Percentiles rank a stretch among this genome's conserved stretches.
phyloP scores from a whole-genome alignment of 192 early-diverging fungal genomes.

The Coemansia nantahalensis region DNA sequence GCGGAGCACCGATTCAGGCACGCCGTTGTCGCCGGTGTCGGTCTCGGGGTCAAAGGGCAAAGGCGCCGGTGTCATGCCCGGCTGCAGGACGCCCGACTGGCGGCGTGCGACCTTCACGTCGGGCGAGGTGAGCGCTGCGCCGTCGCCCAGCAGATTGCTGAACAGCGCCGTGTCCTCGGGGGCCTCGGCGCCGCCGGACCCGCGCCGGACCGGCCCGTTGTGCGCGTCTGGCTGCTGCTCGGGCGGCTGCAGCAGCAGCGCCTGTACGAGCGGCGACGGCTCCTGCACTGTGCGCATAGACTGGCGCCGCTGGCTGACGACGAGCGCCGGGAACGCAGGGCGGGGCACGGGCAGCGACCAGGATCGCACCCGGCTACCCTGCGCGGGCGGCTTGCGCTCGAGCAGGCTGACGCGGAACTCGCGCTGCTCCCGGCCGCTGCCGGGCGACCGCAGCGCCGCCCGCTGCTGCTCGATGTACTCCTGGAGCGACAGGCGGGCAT shows the following conservation, averaged over 20 bases:
- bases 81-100: constrained; percentile 13
- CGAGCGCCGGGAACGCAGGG: constrained; percentile 3
- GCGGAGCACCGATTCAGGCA: constrained; percentile 44
- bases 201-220: too few species aligned
- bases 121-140: constrained; percentile 31
- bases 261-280: constrained; percentile 34
- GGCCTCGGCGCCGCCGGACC: constrained; percentile 29
- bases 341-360: constrained; percentile 33
- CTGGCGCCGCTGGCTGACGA: constrained; percentile 2
- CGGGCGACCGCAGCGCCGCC: constrained; percentile 2
- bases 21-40: constrained; percentile 38
- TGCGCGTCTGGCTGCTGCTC: too few species aligned
- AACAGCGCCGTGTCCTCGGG: constrained; percentile 34
- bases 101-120: constrained; percentile 16
- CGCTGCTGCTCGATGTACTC: constrained; percentile 46
- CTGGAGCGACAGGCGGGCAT: constrained; percentile 23
- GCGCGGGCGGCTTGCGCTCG: constrained; percentile 13
- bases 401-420: constrained; percentile 51
- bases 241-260: constrained; percentile 19
- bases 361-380: constrained; percentile 17
- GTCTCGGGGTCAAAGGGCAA: constrained; percentile 29
- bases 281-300: constrained; percentile 28
- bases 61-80: constrained; percentile 5
- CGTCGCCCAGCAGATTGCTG: constrained; percentile 43
- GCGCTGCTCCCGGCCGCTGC: constrained; percentile 36